These are phyloP conservation scores for Termitomyces sp. DNA, from an alignment of 768 basidiomycete species.

Conservation along the genomic window DNA sequence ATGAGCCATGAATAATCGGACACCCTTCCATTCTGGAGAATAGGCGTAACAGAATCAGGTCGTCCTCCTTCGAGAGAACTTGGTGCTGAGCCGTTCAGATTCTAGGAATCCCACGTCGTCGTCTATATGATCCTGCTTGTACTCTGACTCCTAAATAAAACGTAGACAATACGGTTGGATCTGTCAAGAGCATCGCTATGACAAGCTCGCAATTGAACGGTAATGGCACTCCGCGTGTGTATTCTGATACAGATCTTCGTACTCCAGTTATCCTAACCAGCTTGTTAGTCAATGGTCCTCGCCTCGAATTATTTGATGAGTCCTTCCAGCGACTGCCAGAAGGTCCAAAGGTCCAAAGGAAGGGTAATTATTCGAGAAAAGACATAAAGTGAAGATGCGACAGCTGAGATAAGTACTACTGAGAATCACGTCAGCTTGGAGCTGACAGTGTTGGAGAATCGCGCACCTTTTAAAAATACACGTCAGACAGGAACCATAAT, in stretches of 20 bases:
- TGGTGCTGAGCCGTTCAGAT: background rate
- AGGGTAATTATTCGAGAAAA: background rate
- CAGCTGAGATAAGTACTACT: background rate
- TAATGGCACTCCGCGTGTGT: background rate
- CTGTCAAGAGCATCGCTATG: background rate
- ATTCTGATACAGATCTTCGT: background rate
- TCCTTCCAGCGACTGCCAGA: background rate
- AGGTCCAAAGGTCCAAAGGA: background rate
- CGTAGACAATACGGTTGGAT: background rate
- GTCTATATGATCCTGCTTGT: background rate
- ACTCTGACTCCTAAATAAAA: background rate
- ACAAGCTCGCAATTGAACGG: background rate
- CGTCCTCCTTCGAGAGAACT: background rate
- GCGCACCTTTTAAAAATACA: constrained; percentile 4
- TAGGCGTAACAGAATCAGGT: background rate
- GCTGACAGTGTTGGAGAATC: background rate
- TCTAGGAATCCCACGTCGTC: background rate
- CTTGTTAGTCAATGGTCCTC: background rate
- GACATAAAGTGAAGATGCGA: background rate
- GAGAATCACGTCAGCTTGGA: background rate
- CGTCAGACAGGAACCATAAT: constrained; percentile 62
- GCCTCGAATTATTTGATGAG: background rate
- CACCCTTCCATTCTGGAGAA: background rate
- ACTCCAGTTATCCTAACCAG: background rate
- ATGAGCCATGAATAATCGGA: background rate